Percentiles rank a stretch among this genome's conserved stretches.
phyloP scores from a whole-genome alignment of 148 eudicot genomes.

The Diospyros lotus region DNA sequence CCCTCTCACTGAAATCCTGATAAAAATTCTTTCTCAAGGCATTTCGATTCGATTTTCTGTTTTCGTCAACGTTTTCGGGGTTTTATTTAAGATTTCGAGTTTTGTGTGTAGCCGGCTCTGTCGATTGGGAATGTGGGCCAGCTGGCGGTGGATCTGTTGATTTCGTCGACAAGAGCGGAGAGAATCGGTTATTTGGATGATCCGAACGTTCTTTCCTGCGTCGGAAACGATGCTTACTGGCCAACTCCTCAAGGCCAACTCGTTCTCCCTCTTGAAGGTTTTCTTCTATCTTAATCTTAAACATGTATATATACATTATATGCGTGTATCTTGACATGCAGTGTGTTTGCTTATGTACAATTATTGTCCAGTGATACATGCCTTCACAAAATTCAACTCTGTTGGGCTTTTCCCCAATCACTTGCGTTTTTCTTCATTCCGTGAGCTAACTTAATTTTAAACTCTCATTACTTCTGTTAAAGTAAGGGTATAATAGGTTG shows the following conservation, averaged over 20 bases:
- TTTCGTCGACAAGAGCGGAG: conserved; percentile 53
- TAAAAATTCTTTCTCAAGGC: background rate
- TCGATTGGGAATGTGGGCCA: conserved; percentile 96
- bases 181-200: conserved; percentile 79
- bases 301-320: background rate
- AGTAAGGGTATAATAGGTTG: no score
- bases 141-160: conserved; percentile 79
- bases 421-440: no score
- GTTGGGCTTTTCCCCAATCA: no score
- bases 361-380: no score
- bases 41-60: background rate
- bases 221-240: conserved; percentile 85
- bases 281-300: background rate
- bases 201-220: conserved; percentile 79
- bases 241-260: conserved; percentile 66
- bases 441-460: no score
- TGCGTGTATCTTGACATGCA: no score
- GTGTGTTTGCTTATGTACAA: background rate
- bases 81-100: background rate
- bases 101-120: conserved; percentile 64
- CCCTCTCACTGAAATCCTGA: background rate
- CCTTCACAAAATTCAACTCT: no score
- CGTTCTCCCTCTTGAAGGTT: conserved; percentile 89
- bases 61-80: background rate
- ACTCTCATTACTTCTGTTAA: no score